A percentile compares a stretch with the other conserved stretches of the same genome.
Evolutionary conservation across 306 rosid genomes (phyloP).

Genomic region (Canavalia gladiata): DNA sequence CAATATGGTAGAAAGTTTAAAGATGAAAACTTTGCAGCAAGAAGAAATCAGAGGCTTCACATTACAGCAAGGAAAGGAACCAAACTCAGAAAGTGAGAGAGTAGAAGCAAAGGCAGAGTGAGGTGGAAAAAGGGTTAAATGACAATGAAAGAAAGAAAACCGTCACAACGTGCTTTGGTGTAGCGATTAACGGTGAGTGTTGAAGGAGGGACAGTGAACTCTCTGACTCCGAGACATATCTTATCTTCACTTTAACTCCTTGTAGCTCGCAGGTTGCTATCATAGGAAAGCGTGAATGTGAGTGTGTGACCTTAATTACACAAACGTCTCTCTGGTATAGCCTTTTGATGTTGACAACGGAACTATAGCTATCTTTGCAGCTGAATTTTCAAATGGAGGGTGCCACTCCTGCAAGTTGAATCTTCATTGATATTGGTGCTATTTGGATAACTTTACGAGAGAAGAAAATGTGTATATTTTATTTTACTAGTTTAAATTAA

Average conservation of each 20-base stretch:
- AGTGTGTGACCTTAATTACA: conserved; percentile 39
- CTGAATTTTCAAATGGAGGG: conserved; percentile 33
- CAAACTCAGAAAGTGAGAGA: conserved; percentile 40
- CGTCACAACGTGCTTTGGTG: conserved; percentile 32
- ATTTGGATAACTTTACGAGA: no score
- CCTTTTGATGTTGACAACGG: conserved; percentile 55
- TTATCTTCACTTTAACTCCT: conserved; percentile 30
- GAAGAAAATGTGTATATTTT: no score
- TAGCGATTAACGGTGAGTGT: not conserved
- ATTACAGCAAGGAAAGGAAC: conserved; percentile 26
- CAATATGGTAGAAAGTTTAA: conserved; percentile 40
- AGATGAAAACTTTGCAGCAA: conserved; percentile 37
- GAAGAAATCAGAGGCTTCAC: conserved; percentile 43
- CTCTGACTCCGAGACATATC: conserved; percentile 35
- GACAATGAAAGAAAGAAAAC: conserved; percentile 36
- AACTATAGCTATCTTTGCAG: conserved; percentile 18
- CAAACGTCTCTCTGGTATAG: conserved; percentile 42
- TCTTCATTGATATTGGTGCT: not conserved
- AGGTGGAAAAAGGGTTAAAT: conserved; percentile 19
- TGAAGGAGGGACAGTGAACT: conserved; percentile 22
- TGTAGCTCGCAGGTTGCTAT: conserved; percentile 54
- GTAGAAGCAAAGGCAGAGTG: conserved; percentile 63
- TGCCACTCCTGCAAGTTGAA: conserved; percentile 9
- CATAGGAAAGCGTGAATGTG: conserved; percentile 40
- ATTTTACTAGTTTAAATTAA: no score